A percentile compares a stretch with the other conserved stretches of the same genome.
These are phyloP conservation scores for Nemania serpens DNA, from an alignment of 2,329 filamentous ascomycete genomes.

Conservation along the genomic window DNA sequence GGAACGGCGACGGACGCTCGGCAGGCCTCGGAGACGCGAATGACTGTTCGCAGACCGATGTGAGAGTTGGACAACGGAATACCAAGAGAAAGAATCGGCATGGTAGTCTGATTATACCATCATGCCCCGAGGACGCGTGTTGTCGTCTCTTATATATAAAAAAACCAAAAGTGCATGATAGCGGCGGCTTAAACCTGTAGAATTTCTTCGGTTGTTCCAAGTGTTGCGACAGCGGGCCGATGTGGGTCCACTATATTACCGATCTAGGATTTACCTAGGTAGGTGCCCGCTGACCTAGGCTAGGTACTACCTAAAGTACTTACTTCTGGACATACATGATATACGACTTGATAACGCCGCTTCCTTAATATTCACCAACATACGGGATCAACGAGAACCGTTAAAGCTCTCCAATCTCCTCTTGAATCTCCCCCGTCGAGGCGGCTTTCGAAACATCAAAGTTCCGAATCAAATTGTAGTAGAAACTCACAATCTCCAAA, in stretches of 20 bases:
- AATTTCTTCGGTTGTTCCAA: neutral
- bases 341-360: too few relatives aligned
- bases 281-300: too few relatives aligned
- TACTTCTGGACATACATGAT: too few relatives aligned
- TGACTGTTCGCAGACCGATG: conserved; percentile 39
- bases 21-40: conserved; percentile 33
- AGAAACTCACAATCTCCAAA: conserved; percentile 46
- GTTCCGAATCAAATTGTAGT: conserved; percentile 46
- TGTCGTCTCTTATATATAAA: conserved; percentile 11
- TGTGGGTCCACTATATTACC: conserved; percentile 11
- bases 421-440: conserved; percentile 2
- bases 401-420: conserved; percentile 32
- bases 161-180: conserved; percentile 1
- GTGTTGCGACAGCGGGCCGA: conserved; percentile 14
- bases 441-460: conserved; percentile 40
- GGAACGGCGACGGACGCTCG: conserved; percentile 19
- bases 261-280: neutral
- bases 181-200: neutral
- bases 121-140: conserved; percentile 27
- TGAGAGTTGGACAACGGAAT: conserved; percentile 38
- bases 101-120: conserved; percentile 38
- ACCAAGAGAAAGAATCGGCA: conserved; percentile 38
- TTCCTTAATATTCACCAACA: too few relatives aligned
- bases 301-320: too few relatives aligned
- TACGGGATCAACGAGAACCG: neutral